Base-by-base conservation (phyloP, 2,329 filamentous ascomycete genomes). In the Colletotrichum cuscutae region DNA sequence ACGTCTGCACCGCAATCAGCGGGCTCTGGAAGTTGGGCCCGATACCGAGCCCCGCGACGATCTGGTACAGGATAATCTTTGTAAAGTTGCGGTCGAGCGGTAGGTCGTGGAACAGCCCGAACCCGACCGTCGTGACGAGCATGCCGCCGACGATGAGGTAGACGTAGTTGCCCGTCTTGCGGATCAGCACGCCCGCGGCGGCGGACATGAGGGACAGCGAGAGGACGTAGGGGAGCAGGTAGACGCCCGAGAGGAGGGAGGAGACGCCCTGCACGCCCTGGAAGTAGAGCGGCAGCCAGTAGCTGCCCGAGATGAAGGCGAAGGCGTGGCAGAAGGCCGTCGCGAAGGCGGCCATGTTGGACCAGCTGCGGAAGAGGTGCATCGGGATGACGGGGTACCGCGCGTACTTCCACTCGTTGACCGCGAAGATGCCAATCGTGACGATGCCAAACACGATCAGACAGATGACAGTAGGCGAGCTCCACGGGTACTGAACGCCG, bases 231-330 rank as follows among this genome's bases (percentile, higher is more conserved):
- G 93, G 91, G 0, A 94, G 84, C 2, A 93, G 84, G 13, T 92
- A 86, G 0, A 92, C 79, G 4, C 88, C 88, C 0, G 90, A 93
- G n/a, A 84, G 84, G 42, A 93, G 82, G 0, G 92, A 90, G 0
- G 86, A 86, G 1, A 89, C 89, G 63, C 87, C 86, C 2, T 91
- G 86, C 0, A 92, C 92, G 3, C 90, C 88, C 79, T 95, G 93
- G 66, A 94, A 91, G 81, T 92, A 95, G 0, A 95, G 85, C 0
- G 93, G 93, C 30, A 95, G 84, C 77, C 93, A 95, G 81, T 94
- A 95, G 62, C 90, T 89, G 1, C 86, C 86, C 0, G 87, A 89
- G 53, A 93, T 91, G 80, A 92, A 93, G 42, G 90, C 88, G 77
- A 91, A 84, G 0, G 82, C 83, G 72, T 89, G 86, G 68, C 84